phyloP scores from a whole-genome alignment of 805 yeast species.

The Starmera dryadoides region DNA sequence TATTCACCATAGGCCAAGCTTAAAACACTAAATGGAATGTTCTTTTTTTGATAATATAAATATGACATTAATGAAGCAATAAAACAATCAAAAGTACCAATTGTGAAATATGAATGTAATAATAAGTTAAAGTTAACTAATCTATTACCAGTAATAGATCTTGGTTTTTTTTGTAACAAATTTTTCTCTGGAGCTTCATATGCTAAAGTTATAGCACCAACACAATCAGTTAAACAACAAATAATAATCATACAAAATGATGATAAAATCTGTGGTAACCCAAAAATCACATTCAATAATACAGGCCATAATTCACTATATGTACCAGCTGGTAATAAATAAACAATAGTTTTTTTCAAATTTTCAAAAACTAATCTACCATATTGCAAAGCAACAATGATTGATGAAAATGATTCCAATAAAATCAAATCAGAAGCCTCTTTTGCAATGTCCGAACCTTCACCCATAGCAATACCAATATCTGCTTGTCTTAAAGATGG shows the following conservation, averaged over 20 bases:
- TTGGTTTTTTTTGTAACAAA: slow-evolving; percentile 33
- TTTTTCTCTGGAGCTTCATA: slow-evolving; percentile 37
- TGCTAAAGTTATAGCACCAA: slow-evolving; percentile 35
- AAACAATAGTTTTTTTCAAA: slow-evolving; percentile 37
- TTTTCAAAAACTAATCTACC: slow-evolving; percentile 44
- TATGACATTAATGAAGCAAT: slow-evolving; percentile 31
- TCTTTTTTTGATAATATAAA: slow-evolving; percentile 29
- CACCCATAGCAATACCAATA: slow-evolving; percentile 72
- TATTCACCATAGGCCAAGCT: slow-evolving; percentile 29
- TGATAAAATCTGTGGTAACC: slow-evolving; percentile 41
- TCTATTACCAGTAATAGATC: slow-evolving; percentile 33
- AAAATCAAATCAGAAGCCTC: slow-evolving; percentile 19
- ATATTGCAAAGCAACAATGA: slow-evolving; percentile 32
- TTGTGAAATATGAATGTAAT: slow-evolving; percentile 33
- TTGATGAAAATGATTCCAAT: slow-evolving; percentile 18
- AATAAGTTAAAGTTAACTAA: slow-evolving; percentile 32
- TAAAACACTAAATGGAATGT: slow-evolving; percentile 30
- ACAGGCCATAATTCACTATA: slow-evolving; percentile 47
- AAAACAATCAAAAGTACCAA: slow-evolving; percentile 35
- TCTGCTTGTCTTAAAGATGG: slow-evolving; percentile 82
- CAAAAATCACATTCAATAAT: slow-evolving; percentile 37
- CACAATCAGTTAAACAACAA: slow-evolving; percentile 40
- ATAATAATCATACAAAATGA: slow-evolving; percentile 45
- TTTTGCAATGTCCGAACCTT: slow-evolving; percentile 20
- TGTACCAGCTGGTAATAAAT: slow-evolving; percentile 46